Base-by-base conservation (phyloP, 179 eudicot genomes). In the Camellia oleifera region DNA sequence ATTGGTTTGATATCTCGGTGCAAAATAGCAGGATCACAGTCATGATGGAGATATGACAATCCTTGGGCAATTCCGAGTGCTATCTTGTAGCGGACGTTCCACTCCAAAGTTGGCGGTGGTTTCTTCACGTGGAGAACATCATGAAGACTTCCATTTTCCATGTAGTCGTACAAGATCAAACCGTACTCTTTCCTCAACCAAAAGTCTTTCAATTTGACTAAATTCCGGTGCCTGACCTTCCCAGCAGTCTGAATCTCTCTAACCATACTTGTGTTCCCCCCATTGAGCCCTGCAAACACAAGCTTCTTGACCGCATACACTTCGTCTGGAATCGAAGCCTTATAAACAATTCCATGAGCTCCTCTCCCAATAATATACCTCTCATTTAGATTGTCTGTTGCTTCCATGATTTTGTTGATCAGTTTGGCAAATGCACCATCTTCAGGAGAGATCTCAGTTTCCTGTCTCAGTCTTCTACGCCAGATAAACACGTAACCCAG, bases 1-100 rank as follows among this genome's bases (percentile, higher is more conserved):
- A 78, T 90, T 17, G 99, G 91, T 76, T 95, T 95, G 74, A 95
- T 92, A 79, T 95, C 98, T 2, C 94, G 89, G 85, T 92, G 99
- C 78, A 95, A 80, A 80, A 95, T 90, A 57, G 86, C 72, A 72
- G 99, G 99, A 81, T 85, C 85, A 84, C 92, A 86, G 75, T 95
- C 98, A 54, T 92, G 89, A 72, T 95, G 99, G 69, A 95, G 92
- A 84, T 95, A 95, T 7, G 91, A 84, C 79, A 95, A 81, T 45
- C 97, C 98, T 11, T 91, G 93, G 0, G 99, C 93, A 7, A 88
- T 88, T 69, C 99, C 99, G 20, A 93, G 83, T 18, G 99, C 95
- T 74, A 95, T 92, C 46, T 81, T 83, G 74, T 85, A 89, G 18
- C 97, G 88, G n/a, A 77, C 77, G 12, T 74, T 82, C 99, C 98